Evolutionary conservation across 192 early-diverging fungal species (phyloP).

Genomic region (Backusella liffmaniae): DNA sequence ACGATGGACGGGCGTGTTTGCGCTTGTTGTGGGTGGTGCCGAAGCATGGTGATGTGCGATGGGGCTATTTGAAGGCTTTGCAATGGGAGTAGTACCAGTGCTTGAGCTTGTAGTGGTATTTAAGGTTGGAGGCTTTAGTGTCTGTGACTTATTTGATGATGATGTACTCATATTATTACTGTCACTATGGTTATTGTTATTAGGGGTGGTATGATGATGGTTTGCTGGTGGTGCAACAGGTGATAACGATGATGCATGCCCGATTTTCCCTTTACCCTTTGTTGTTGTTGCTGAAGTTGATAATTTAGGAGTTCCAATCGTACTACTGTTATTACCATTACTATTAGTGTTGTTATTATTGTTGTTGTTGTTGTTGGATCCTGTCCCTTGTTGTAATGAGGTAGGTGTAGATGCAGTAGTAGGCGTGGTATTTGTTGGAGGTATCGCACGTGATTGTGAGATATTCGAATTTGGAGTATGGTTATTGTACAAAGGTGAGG

Average conservation of each 20-base stretch:
- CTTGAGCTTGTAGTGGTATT: neutral
- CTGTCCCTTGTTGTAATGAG: neutral
- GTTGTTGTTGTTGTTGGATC: neutral
- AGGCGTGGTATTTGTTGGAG: neutral
- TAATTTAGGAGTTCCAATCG: neutral
- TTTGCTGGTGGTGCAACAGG: neutral
- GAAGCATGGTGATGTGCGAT: neutral
- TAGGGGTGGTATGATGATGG: neutral
- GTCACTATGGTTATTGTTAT: neutral
- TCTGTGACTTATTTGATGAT: neutral
- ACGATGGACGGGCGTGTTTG: neutral
- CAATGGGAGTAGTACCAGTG: neutral
- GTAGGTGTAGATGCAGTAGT: neutral
- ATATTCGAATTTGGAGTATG: neutral
- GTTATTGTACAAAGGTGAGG: neutral
- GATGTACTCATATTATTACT: neutral
- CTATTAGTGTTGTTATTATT: neutral
- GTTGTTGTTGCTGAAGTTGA: neutral
- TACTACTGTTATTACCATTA: neutral
- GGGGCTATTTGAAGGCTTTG: neutral
- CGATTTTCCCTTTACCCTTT: neutral
- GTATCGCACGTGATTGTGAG: constrained; percentile 4
- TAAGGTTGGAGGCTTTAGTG: neutral
- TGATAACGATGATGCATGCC: neutral
- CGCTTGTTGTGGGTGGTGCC: neutral